Conservation (phyloP, 208 protist genomes). For the Tritrichomonas foetus region DNA sequence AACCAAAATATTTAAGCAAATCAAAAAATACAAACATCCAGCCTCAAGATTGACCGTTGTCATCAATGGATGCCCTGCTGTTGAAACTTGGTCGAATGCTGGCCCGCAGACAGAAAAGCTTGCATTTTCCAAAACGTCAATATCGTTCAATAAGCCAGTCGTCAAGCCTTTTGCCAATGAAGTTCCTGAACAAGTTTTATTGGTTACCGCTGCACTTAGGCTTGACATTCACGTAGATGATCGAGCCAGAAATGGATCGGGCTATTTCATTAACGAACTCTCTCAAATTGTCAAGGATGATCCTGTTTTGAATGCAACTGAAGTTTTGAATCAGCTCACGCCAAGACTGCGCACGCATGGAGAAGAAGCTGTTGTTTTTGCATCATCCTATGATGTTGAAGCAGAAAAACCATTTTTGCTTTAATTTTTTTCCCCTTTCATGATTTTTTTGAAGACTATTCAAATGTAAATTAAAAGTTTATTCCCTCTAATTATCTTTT, state of each 20-base stretch:
- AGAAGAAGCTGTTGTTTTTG: neutral
- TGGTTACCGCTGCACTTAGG: neutral
- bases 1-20: neutral
- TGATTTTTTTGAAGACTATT: too few relatives aligned
- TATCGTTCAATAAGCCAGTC: neutral
- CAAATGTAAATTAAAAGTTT: too few relatives aligned
- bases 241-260: too few relatives aligned
- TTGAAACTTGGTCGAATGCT: conserved; percentile 21
- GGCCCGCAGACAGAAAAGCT: neutral
- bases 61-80: neutral
- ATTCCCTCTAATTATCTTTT: too few relatives aligned
- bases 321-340: neutral
- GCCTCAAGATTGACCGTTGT: neutral
- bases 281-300: neutral
- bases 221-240: neutral
- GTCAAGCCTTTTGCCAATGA: neutral
- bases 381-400: conserved; percentile 11
- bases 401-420: too few relatives aligned
- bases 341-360: neutral
- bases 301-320: neutral
- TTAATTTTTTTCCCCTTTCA: too few relatives aligned
- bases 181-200: neutral
- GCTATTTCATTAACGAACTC: neutral
- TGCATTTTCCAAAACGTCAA: neutral
- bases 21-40: neutral